Evolutionary conservation across 179 eudicot species (phyloP), one percentile per base, ranked within the genome.

Genomic region (Sideroxylon spinosum): DNA sequence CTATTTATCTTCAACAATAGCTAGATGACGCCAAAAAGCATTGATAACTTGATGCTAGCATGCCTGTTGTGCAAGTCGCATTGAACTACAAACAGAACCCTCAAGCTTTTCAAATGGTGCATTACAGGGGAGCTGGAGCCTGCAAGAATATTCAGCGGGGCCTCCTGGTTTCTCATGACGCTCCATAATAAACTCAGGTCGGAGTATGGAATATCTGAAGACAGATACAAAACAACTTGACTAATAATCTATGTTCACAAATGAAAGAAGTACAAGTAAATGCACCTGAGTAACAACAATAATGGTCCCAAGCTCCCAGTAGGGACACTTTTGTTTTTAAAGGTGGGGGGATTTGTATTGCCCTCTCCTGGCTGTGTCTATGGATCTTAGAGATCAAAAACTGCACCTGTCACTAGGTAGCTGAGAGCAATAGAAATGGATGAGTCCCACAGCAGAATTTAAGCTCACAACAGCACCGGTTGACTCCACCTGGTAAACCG

Each of bases 391-490:
- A 68, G n/a, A 76, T 72, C 53, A 71, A 3, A 4, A 81, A 71
- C 76, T 13, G 75, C 76, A 93, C 99, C 97, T 93, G 89, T 95
- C 99, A 81, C 98, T 89, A 69, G 99, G 99, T 62, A 95, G 88
- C 83, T 93, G 99, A 71, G 99, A 95, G 75, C 99, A 95, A 80
- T 88, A 95, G 82, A 95, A 93, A 84, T 95, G 98, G 66, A 93
- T 78, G 11, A 95, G 98, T 55, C 99, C 98, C 81, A 95, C 99
- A 74, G 99, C 97, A 84, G 99, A 95, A 86, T 93, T 95, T 80
- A 93, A 88, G 90, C 99, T 95, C 85, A 95, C 99, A 84, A 93
- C 88, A 80, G 99, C 99, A 76, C 99, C 99, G 76, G 99, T 95
- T 48, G 99, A 89, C 86, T 95, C 90, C 78, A 95, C 98, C 84